Evolutionary conservation across 2,329 filamentous ascomycete genomes (phyloP), one percentile per base, ranked within the genome.

Genomic region (Stachybotrys echinatus): DNA sequence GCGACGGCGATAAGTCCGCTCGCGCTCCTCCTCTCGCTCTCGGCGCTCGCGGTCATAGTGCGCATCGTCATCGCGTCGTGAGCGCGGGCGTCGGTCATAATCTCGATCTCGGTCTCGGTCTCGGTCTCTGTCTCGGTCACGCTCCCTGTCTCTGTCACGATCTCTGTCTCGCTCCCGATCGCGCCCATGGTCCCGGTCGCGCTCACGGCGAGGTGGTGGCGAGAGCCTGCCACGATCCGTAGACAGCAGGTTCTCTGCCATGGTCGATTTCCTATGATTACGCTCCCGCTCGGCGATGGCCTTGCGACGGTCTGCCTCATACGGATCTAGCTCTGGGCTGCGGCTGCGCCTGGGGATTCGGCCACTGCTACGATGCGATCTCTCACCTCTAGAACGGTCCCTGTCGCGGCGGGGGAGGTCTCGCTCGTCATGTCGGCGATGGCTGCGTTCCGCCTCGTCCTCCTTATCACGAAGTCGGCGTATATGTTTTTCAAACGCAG

Each of bases 211-310:
- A 59, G 67, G 60, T 62, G 73, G 59, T 58, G 72, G 61, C 56
- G 75, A 66, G 49, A 72, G 50, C 54, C 74, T 66, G 55, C 72
- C 74, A 54, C 76, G 76, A 54, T 82, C 79, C 42, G 61, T 65
- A 48, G 77, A 77, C 48, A 85, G 65, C 19, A 83, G 69, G 56
- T 74, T 81, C 60, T 85, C 82, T 56, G 86, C 88, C 71, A 83
- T 83, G 64, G 80, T 84, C 42, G 83, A 77, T 72, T 94, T 95
- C 67, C 89, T 85, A 71, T 96, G 95, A 60, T 95, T 92, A 57
- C 92, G 87, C 72, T 97, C 95, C 45, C 95, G 87, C 65, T 96
- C 92, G 51, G 92, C 91, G 64, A 94, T 92, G 42, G 92, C 92
- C 68, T 92, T 94, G 61, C 91, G 87, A 57, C 94, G 85, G 65